Evolutionary conservation across 805 yeast genomes (phyloP).

Genomic region (Zygoascus flipseniorum): DNA sequence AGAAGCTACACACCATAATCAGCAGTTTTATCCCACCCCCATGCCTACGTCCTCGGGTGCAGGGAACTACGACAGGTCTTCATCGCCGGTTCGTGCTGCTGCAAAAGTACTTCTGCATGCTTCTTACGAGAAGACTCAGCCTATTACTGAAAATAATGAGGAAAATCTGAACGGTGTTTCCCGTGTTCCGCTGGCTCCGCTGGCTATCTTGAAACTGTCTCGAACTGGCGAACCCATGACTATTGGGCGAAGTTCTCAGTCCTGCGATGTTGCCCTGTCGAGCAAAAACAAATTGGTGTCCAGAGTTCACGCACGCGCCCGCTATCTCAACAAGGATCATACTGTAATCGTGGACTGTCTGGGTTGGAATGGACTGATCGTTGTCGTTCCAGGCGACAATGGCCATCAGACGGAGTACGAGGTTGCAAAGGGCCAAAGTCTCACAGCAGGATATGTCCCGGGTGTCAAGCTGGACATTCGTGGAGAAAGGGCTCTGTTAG

Average conservation of each 20-base stretch:
- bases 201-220: constrained; percentile 36
- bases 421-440: constrained; percentile 53
- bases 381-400: constrained; percentile 45
- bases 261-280: constrained; percentile 43
- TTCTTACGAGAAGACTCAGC: not conserved
- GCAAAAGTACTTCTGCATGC: not conserved
- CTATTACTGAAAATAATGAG: not conserved
- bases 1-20: not conserved
- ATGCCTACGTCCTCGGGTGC: constrained; percentile 18
- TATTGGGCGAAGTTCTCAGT: constrained; percentile 62
- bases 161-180: constrained; percentile 17
- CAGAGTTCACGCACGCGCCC: constrained; percentile 52
- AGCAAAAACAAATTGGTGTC: constrained; percentile 51
- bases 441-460: constrained; percentile 53
- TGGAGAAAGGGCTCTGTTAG: constrained; percentile 49
- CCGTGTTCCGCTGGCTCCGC: constrained; percentile 28
- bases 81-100: constrained; percentile 11
- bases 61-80: constrained; percentile 6
- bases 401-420: constrained; percentile 33
- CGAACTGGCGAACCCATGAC: constrained; percentile 32
- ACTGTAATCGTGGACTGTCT: constrained; percentile 51
- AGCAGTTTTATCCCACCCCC: constrained; percentile 23
- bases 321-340: constrained; percentile 33
- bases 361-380: constrained; percentile 75
- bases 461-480: constrained; percentile 64